Evolutionary conservation across 1,284 basidiomycete species (phyloP).

Genomic region (Erythrobasidium hasegawianum): DNA sequence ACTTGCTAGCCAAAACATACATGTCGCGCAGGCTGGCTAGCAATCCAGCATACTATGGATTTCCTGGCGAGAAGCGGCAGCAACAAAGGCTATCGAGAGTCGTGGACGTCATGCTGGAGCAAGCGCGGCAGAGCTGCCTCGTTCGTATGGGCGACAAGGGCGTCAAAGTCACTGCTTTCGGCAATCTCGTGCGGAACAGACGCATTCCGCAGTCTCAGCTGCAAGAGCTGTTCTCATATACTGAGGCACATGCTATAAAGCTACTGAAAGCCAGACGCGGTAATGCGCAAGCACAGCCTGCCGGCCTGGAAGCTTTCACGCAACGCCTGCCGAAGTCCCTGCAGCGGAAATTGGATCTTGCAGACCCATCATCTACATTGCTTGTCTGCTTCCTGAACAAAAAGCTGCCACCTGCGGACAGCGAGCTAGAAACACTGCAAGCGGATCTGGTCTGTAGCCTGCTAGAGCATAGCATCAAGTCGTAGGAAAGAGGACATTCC

Average conservation of each 20-base stretch:
- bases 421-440: slow-evolving; percentile 23
- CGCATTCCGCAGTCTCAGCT: background rate
- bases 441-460: background rate
- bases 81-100: slow-evolving; percentile 16
- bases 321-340: slow-evolving; percentile 24
- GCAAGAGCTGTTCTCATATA: background rate
- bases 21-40: slow-evolving; percentile 64
- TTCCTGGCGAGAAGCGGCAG: background rate
- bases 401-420: slow-evolving; percentile 20
- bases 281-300: background rate
- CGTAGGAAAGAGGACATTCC: background rate
- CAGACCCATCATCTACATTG: slow-evolving; percentile 3
- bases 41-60: slow-evolving; percentile 84
- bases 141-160: slow-evolving; percentile 10
- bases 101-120: slow-evolving; percentile 18
- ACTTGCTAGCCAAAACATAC: slow-evolving; percentile 76
- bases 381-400: slow-evolving; percentile 16
- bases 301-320: slow-evolving; percentile 9
- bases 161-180: slow-evolving; percentile 21
- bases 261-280: background rate
- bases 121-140: background rate
- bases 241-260: slow-evolving; percentile 1
- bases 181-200: slow-evolving; percentile 5
- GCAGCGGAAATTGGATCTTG: slow-evolving; percentile 9
- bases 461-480: background rate